A percentile compares a stretch with the other conserved stretches of the same genome.
These are phyloP conservation scores for Imleria badia DNA, from an alignment of 768 basidiomycete genomes.

Conservation along the genomic window DNA sequence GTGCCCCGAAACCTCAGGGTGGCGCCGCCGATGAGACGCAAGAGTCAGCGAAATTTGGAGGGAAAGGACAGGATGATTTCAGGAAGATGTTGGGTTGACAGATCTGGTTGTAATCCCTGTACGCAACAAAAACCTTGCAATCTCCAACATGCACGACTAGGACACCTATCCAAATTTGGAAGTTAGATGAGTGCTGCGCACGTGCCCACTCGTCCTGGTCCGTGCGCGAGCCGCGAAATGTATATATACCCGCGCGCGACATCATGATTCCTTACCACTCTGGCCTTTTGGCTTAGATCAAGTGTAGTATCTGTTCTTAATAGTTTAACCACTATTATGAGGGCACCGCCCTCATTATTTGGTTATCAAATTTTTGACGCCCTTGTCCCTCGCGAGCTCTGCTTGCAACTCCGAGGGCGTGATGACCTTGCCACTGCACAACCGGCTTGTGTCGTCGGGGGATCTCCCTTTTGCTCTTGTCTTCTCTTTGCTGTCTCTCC, in stretches of 20 bases:
- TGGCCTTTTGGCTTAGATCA: conserved; percentile 74
- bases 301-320: conserved; percentile 78
- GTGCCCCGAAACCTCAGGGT: conserved; percentile 14
- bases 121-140: not conserved
- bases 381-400: conserved; percentile 34
- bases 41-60: conserved; percentile 11
- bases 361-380: conserved; percentile 48
- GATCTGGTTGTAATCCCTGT: not conserved
- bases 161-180: not conserved
- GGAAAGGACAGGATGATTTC: conserved; percentile 74
- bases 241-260: conserved; percentile 2
- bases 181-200: not conserved
- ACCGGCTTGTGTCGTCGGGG: conserved; percentile 63
- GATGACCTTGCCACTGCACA: conserved; percentile 44
- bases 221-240: conserved; percentile 1
- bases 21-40: conserved; percentile 10
- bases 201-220: conserved; percentile 1
- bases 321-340: conserved; percentile 60
- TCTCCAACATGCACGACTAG: no score
- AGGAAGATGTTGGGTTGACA: conserved; percentile 64
- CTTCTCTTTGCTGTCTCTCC: conserved; percentile 19
- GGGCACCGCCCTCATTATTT: conserved; percentile 51
- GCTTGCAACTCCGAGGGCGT: conserved; percentile 41
- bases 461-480: conserved; percentile 30
- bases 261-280: conserved; percentile 19